Evolutionary conservation across 805 yeast genomes (phyloP), one percentile per base, ranked within the genome.

Genomic region (Schwanniomyces yamadae): DNA sequence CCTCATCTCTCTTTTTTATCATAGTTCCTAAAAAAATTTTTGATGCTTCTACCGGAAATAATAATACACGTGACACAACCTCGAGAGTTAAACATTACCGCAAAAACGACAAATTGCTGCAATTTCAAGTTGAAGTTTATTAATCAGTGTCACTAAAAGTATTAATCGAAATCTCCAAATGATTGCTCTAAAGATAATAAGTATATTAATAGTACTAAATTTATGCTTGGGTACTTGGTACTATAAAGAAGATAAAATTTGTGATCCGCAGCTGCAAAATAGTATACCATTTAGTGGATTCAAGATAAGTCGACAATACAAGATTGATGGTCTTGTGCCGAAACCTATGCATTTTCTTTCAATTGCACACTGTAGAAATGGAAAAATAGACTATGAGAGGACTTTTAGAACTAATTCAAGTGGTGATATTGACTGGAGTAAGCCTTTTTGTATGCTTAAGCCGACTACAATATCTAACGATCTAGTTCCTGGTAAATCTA

Each of bases 261-360:
- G 77, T 48, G 63, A 65, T 37, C 58, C 66, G 11, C 18, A 40
- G n/a, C 50, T 52, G 15, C 23, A n/a, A 13, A 42, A 38, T n/a
- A 6, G 44, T 5, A 34, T 58, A 9, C 69, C 73, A 1, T 81
- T 71, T 45, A 66, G 80, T 0, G 88, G 88, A 0, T 75, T 78
- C 46, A 73, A 73, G 37, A 57, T 80, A 2, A 71, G 71, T 33
- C 62, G 81, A 33, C 69, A 73, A 14, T 73, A 71, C 39, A 62
- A 69, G 15, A 50, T 71, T 16, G 71, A 68, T 30, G 54, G 61
- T 20, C 34, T 60, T 15, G 30, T 55, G 35, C 57, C 69, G 25
- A 66, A 71, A 6, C 44, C 66, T 37, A 50, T 63, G 36, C 77
- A 71, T 38, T 69, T 66, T 41, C 52, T 79, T 12, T 54, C 71